Evolutionary conservation across 371 early-diverging fungal genomes (phyloP), one percentile per base, ranked within the genome.

Genomic region (Vairimorpha ceranae): DNA sequence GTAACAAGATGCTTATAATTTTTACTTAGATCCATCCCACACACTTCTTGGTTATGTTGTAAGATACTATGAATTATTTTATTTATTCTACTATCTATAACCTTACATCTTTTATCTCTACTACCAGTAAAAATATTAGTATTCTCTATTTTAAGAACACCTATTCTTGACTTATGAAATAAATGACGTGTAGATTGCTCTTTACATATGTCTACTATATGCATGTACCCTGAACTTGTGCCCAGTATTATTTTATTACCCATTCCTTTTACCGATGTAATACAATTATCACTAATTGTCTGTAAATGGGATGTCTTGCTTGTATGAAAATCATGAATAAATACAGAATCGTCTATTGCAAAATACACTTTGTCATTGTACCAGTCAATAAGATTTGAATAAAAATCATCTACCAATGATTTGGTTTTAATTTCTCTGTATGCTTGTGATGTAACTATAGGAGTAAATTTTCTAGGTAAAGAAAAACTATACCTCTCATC

Each of bases 391-490:
- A 82, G 52, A 67, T 79, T 83, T 38, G 76, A 73, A 61, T 85
- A 85, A 67, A 85, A 85, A 66, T 85, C 85, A 65, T 85, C 85
- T 54, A 80, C 78, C 21, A 84, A 66, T 2, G 69, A 64, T 32
- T 67, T 56, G 14, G 76, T 72, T 10, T 70, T 66, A 12, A 64
- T 30, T 41, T 67, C 63, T 48, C 75, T 67, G 45, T 68, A 74
- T 14, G 75, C 43, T 46, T 73, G 64, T 2, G 60, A 17, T 19
- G 30, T 48, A 32, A 70, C 36, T 46, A 48, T 19, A 36, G 71
- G 46, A 43, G 23, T 25, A 14, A 60, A 63, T 8, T 10, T 45
- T 38, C 45, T 29, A 27, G 3, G 6, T 4, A 4, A 25, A 2
- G 2, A 25, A 17, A 2, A 17, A 17, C 2, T n/a, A 17, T 46